Base-by-base conservation (phyloP, 495 filamentous ascomycete genomes). In the Penicillium lagena region DNA sequence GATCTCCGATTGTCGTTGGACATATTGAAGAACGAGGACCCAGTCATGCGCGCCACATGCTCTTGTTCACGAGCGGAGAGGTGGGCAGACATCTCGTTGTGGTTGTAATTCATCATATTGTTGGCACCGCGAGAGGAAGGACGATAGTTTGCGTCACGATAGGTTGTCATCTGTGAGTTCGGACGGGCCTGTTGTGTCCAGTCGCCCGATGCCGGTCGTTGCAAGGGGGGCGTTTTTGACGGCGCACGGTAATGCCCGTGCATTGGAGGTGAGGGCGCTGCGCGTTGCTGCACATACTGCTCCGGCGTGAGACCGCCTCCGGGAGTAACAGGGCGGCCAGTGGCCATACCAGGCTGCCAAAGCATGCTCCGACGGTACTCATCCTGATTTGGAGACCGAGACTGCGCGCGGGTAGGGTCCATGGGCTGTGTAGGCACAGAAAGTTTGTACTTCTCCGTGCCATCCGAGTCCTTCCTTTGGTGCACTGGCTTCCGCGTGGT, bases 1-100 rank as follows among this genome's bases (percentile, higher is more conserved):
- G 68, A 60, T 44, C 68, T 70, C 29, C 65, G 70, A 29, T 71
- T 77, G 9, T 78, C 73, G 14, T 52, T 62, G 14, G 79, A 79
- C 58, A 93, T 69, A 30, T 82, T 83, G 52, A 95, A 81, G 49
- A 97, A 74, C 2, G 91, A 84, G 1, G 82, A 84, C 0, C 87
- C 87, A 7, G 91, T 96, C 47, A 87, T 73, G 29, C 89, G 79
- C n/a, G 91, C 87, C 28, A 97, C 82, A 56, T 95, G 85, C 60
- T 95, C 89, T 56, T 95, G 91, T 61, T 97, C 91, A 7, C 87
- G 84, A n/a, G 91, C 91, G 12, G 90, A 91, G 13, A 96, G 77
- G 43, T 83, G 79, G 2, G 72, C 73, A n/a, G 79, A 76, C 29
- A 79, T 50, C 43, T 87, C 83, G 35, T 60, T 67, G 37, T 87